phyloP scores from a whole-genome alignment of 106 monocot species.

The Chionographis japonica region DNA sequence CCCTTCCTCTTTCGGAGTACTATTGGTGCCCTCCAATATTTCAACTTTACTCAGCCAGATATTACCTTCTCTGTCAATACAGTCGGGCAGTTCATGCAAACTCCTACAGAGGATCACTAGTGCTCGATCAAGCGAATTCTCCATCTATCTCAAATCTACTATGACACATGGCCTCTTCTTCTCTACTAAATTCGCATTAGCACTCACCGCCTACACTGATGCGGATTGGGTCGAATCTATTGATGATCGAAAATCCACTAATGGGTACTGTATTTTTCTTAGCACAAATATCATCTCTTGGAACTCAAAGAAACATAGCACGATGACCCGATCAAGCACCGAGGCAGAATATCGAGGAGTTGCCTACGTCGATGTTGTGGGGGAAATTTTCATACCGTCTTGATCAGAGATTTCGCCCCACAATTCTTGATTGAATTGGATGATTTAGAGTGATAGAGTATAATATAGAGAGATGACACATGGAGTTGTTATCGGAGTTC shows the following conservation, averaged over 20 bases:
- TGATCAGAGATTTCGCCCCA: too few species aligned
- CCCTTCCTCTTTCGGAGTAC: background rate
- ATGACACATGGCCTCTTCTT: background rate
- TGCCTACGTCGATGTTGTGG: background rate
- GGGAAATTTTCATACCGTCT: too few species aligned
- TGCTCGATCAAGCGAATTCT: background rate
- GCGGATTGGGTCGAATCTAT: background rate
- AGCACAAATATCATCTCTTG: background rate
- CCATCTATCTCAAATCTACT: background rate
- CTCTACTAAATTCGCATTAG: background rate
- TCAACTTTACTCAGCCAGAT: background rate
- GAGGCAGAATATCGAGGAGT: background rate
- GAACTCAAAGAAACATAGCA: background rate
- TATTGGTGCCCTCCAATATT: background rate
- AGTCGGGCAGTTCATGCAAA: background rate
- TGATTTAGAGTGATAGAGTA: too few species aligned
- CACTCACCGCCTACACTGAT: background rate
- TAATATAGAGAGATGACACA: too few species aligned
- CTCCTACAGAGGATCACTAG: background rate
- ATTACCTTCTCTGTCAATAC: background rate
- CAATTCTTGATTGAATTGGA: too few species aligned
- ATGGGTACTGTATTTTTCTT: background rate
- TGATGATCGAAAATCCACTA: background rate
- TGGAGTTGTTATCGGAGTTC: too few species aligned
- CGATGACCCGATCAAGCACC: background rate